phyloP scores from a whole-genome alignment of 2,329 filamentous ascomycete species.

The Clarireedia homoeocarpa region DNA sequence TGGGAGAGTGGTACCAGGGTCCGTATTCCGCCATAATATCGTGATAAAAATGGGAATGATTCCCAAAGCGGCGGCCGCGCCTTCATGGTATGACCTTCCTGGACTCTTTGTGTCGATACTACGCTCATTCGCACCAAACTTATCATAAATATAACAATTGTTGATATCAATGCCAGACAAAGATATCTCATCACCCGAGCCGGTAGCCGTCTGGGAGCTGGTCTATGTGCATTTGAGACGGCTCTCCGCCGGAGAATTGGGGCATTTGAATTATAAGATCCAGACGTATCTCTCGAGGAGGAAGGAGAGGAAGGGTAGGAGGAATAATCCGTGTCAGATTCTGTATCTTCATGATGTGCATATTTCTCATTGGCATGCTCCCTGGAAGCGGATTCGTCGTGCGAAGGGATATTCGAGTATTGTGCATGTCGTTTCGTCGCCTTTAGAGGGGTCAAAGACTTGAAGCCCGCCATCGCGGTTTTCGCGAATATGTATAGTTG shows the following conservation, averaged over 20 bases:
- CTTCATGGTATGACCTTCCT: constrained; percentile 49
- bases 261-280: constrained; percentile 24
- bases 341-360: constrained; percentile 31
- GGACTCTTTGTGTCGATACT: constrained; percentile 55
- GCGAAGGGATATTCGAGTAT: constrained; percentile 14
- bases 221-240: constrained; percentile 12
- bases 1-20: constrained; percentile 57
- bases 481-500: not conserved
- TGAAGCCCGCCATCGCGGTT: constrained; percentile 38
- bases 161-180: constrained; percentile 60
- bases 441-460: constrained; percentile 37
- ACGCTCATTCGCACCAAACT: constrained; percentile 68
- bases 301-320: constrained; percentile 23
- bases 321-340: constrained; percentile 36
- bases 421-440: constrained; percentile 25
- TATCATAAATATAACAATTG: constrained; percentile 69
- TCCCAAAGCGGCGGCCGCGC: constrained; percentile 68
- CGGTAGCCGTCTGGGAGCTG: constrained; percentile 40
- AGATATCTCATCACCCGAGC: constrained; percentile 71
- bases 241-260: constrained; percentile 26
- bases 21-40: constrained; percentile 84
- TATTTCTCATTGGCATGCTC: constrained; percentile 27
- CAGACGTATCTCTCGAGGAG: constrained; percentile 26
- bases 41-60: constrained; percentile 72
- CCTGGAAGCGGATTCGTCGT: constrained; percentile 8